Evolutionary conservation across 2,329 filamentous ascomycete species (phyloP), one percentile per base, ranked within the genome.

Genomic region (Exophiala bonariae): DNA sequence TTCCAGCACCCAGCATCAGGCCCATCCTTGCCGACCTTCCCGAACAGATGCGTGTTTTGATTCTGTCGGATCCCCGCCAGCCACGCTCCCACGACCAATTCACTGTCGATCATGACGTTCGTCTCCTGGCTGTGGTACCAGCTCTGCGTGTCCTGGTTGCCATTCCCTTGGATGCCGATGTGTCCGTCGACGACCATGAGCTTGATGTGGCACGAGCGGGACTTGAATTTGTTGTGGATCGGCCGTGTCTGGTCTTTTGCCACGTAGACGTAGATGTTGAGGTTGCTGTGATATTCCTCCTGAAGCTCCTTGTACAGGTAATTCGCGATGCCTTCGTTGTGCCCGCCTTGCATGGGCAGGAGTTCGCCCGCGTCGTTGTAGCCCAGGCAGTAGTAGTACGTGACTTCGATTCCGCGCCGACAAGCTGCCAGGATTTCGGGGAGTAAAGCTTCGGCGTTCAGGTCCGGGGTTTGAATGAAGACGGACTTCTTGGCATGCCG

Each of bases 281-380:
- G 71, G 3, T 67, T 69, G 6, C 70, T 59, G 28, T 73, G 72
- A 1, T 76, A 75, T 1, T 72, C 61, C 0, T 70, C 58, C 0
- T 78, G 74, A 0, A 86, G 71, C 0, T 89, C 74, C 0, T 64
- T 65, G 64, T 85, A 79, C 3, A 91, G 70, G 6, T 75, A 69
- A 49, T 82, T 73, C 0, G 83, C 79, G 2, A 83, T 75, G 73
- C 85, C 83, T 52, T 90, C 86, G 61, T 90, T 90, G 13, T 82
- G 87, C 1, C 86, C 86, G 22, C 86, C 86, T 62, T 90, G 86
- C 49, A 81, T 79, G 0, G 87, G 87, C 0, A 92, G 78, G 23
- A 91, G 76, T 62, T 91, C 86, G 17, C 87, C 87, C 0, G 80
- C 72, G 55, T 91, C 87, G 53, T 91, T 91, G 68, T 92, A 92